phyloP scores from a whole-genome alignment of 768 basidiomycete species.

The Collybiopsis luxurians region DNA sequence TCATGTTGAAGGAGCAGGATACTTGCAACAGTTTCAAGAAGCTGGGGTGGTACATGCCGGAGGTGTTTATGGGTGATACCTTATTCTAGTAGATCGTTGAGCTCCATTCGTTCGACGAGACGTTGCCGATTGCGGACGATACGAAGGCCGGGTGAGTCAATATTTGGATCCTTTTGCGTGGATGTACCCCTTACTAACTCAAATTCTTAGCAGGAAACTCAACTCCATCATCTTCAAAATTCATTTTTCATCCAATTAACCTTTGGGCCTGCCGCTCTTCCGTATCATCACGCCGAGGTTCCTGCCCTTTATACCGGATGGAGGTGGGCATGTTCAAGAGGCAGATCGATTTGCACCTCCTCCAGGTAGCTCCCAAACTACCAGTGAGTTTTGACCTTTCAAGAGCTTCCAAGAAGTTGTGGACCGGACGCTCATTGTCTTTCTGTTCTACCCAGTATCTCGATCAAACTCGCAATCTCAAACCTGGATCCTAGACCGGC shows the following conservation, averaged over 20 bases:
- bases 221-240: constrained; percentile 73
- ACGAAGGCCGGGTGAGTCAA: constrained; percentile 43
- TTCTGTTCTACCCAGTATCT: too few species aligned
- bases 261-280: constrained; percentile 73
- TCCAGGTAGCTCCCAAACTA: constrained; percentile 72
- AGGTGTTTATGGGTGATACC: constrained; percentile 63
- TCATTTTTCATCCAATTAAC: constrained; percentile 63
- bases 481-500: too few species aligned
- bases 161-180: neutral
- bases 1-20: constrained; percentile 63
- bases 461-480: too few species aligned
- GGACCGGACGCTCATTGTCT: too few species aligned
- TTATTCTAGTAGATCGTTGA: constrained; percentile 77
- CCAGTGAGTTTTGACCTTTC: too few species aligned
- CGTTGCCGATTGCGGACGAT: constrained; percentile 60
- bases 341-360: constrained; percentile 69
- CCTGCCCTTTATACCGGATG: constrained; percentile 66
- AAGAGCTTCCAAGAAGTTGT: too few species aligned
- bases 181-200: too few species aligned
- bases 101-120: constrained; percentile 64
- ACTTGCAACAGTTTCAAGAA: constrained; percentile 41
- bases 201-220: constrained; percentile 50
- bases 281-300: constrained; percentile 73
- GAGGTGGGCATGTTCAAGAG: constrained; percentile 67
- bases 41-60: constrained; percentile 72